phyloP scores from a whole-genome alignment of 306 rosid species.

The Dalbergia cochinchinensis region DNA sequence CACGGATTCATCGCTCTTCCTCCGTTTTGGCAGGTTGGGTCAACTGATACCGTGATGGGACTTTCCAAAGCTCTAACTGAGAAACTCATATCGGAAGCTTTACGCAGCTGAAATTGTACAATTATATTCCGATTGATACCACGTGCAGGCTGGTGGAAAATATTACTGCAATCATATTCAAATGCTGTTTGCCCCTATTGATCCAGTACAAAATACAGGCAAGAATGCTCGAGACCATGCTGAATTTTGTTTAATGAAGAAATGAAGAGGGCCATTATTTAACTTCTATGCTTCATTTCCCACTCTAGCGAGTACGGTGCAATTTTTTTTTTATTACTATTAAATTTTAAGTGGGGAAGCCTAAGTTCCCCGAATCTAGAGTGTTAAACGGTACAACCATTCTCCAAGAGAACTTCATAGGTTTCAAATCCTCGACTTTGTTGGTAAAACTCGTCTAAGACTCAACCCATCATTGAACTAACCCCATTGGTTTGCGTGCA shows the following conservation, averaged over 20 bases:
- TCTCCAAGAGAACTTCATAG: no score
- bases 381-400: no score
- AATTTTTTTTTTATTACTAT: no score
- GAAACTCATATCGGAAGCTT: slow-evolving; percentile 74
- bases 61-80: slow-evolving; percentile 84
- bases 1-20: slow-evolving; percentile 31
- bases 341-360: no score
- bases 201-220: slow-evolving; percentile 31
- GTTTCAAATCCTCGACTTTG: no score
- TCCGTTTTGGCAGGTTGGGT: slow-evolving; percentile 70
- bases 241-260: slow-evolving; percentile 11
- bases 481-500: no score
- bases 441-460: no score
- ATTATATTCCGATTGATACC: background rate
- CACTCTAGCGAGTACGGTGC: no score
- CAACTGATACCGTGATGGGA: slow-evolving; percentile 92
- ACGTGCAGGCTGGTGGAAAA: slow-evolving; percentile 6
- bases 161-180: slow-evolving; percentile 15
- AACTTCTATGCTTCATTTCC: slow-evolving; percentile 2
- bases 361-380: no score
- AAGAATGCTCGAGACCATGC: slow-evolving; percentile 23
- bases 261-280: background rate
- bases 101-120: slow-evolving; percentile 43
- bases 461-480: no score
- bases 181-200: slow-evolving; percentile 22